Base-by-base conservation (phyloP, 495 filamentous ascomycete species). In the Podospora didyma region DNA sequence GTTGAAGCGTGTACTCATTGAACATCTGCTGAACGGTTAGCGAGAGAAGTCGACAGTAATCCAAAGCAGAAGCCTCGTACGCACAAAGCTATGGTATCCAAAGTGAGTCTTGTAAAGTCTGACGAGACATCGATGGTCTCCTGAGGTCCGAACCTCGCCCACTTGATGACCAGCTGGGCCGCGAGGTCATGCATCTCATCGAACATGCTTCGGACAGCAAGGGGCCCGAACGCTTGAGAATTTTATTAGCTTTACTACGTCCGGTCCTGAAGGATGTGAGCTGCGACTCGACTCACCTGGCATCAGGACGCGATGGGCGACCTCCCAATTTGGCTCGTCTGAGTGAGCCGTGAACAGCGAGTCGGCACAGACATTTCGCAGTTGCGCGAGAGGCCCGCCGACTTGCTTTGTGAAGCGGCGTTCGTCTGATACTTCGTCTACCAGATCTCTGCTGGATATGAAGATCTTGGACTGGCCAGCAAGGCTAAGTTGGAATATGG, bases 1-100 rank as follows among this genome's bases (percentile, higher is more conserved):
- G 58, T 89, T 89, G 74, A 89, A 89, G 12, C 86, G 79, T 17
- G 71, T 81, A 35, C 79, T 82, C 85, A 90, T 88, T 0, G 86
- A 70, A 53, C 84, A 89, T 19, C 49, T 53, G n/a, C 17, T 44
- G 7, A 19, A 22, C 22, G 22, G 42, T 52, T 22, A 7, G 16
- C 46, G 24, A 44, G 12, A 41, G 39, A 24, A 1, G 12, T 6
- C 5, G 35, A 7, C 7, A 45, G 23, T n/a, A 24, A 12, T 14
- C 19, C 1, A 37, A n/a, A n/a, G n/a, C n/a, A n/a, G n/a, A 53
- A 22, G 19, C 21, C 16, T 37, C 16, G 22, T n/a, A 42, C 51
- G 7, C 44, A 54, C 41, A 89, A 74, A 0, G 83, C 81, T 49
- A 90, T 82, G 0, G 84, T 83, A 57, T 90, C 86, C 3, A 90